Evolutionary conservation across 2,329 filamentous ascomycete genomes (phyloP).

Genomic region (Beauveria brongniartii): DNA sequence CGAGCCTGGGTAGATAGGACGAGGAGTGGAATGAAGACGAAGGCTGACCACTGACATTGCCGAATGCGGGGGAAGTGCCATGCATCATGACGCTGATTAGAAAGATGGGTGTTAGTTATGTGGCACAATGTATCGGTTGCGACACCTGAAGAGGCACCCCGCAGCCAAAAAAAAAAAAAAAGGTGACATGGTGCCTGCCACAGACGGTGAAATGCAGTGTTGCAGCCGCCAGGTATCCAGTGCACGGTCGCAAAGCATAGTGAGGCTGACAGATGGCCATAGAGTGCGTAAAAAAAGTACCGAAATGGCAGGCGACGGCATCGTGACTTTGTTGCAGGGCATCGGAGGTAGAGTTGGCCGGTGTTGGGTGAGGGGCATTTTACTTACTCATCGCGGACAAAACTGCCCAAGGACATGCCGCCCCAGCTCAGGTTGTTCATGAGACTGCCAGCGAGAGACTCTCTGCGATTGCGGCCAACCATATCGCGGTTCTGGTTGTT

Average conservation of each 20-base stretch:
- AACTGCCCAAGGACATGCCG: slow-evolving; percentile 90
- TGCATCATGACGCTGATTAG: slow-evolving; percentile 77
- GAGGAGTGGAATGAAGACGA: slow-evolving; percentile 96
- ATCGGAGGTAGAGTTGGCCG: slow-evolving; percentile 12
- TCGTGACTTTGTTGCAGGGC: slow-evolving; percentile 15
- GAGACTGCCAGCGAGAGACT: slow-evolving; percentile 55
- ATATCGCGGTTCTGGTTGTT: slow-evolving; percentile 55
- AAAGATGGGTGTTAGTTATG: slow-evolving; percentile 17
- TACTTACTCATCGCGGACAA: slow-evolving; percentile 94
- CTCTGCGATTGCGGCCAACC: slow-evolving; percentile 49
- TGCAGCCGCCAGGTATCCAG: not conserved
- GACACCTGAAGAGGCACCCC: slow-evolving; percentile 1
- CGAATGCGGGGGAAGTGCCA: slow-evolving; percentile 79
- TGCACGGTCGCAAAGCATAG: not conserved
- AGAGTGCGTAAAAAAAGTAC: not conserved
- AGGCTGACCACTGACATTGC: slow-evolving; percentile 47
- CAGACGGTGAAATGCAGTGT: not conserved
- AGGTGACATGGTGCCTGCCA: not conserved
- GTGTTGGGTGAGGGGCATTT: slow-evolving; percentile 9
- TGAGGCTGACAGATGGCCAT: not conserved
- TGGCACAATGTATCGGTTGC: slow-evolving; percentile 7
- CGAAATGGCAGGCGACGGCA: not conserved
- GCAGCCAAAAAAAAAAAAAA: slow-evolving; percentile 8
- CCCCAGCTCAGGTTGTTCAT: slow-evolving; percentile 94
- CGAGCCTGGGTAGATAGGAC: slow-evolving; percentile 90